Percentiles rank a stretch among this genome's conserved stretches.
phyloP scores from a whole-genome alignment of 2,329 filamentous ascomycete species.

The Fusarium camptoceras region DNA sequence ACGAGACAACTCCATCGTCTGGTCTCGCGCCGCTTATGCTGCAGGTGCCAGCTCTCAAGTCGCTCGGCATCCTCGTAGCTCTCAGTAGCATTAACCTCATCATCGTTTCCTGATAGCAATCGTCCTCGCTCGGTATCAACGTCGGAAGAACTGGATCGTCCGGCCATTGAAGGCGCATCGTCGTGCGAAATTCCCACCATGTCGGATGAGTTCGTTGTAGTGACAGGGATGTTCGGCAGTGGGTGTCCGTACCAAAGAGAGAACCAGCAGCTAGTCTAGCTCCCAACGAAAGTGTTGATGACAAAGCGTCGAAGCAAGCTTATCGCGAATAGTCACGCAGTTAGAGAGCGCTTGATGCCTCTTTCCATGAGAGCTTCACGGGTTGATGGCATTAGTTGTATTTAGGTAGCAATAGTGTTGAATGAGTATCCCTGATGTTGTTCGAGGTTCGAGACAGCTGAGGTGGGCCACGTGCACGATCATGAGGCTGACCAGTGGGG shows the following conservation, averaged over 20 bases:
- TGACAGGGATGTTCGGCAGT: constrained; percentile 23
- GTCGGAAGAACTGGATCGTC: constrained; percentile 24
- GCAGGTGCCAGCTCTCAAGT: constrained; percentile 35
- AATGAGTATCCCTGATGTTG: constrained; percentile 32
- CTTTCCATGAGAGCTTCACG: constrained; percentile 1
- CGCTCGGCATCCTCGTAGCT: constrained; percentile 28
- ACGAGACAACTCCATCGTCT: constrained; percentile 39
- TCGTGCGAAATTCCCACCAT: constrained; percentile 34
- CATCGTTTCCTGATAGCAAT: constrained; percentile 24
- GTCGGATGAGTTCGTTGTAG: constrained; percentile 23
- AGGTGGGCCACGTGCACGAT: constrained; percentile 35
- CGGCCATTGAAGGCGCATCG: constrained; percentile 25
- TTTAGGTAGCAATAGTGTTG: neutral
- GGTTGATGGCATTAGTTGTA: neutral
- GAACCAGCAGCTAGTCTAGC: constrained; percentile 8
- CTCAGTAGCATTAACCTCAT: constrained; percentile 14
- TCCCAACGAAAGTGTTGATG: neutral
- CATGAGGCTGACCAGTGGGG: constrained; percentile 27
- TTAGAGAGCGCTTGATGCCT: neutral
- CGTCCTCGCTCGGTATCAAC: constrained; percentile 26
- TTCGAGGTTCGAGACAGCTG: constrained; percentile 19
- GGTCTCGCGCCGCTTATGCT: constrained; percentile 37
- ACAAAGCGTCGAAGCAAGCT: neutral
- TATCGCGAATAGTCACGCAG: neutral
- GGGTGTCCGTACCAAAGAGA: constrained; percentile 2